phyloP scores from a whole-genome alignment of 2,329 filamentous ascomycete genomes.

The Hymenoscyphus occultus region DNA sequence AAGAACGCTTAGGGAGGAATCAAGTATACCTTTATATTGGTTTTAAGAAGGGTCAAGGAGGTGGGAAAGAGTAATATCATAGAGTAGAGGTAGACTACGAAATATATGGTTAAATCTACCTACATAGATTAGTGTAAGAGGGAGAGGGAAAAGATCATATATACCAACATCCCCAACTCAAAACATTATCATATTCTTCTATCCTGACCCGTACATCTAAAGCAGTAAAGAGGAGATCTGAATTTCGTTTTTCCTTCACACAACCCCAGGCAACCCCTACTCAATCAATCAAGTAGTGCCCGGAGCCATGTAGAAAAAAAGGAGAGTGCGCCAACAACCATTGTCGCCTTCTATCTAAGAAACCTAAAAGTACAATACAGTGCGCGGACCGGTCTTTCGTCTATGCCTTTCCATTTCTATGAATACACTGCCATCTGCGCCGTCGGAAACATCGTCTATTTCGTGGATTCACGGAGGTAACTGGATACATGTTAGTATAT shows the following conservation, averaged over 20 bases:
- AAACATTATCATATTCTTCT: neutral
- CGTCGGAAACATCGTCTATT: constrained; percentile 48
- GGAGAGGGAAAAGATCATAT: too few species aligned
- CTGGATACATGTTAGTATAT: constrained; percentile 39
- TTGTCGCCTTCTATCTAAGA: constrained; percentile 26
- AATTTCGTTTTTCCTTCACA: neutral
- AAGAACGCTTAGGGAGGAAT: too few species aligned
- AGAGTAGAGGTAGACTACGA: too few species aligned
- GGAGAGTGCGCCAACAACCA: neutral
- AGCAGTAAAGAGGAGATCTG: constrained; percentile 2
- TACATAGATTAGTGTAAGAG: too few species aligned
- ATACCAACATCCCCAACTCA: too few species aligned
- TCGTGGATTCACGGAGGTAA: constrained; percentile 67
- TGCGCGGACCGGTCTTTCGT: constrained; percentile 19
- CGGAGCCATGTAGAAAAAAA: constrained; percentile 1
- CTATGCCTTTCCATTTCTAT: constrained; percentile 25
- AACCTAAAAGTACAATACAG: constrained; percentile 29
- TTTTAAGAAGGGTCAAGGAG: too few species aligned
- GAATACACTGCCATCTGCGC: constrained; percentile 29
- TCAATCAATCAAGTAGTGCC: neutral
- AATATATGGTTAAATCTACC: too few species aligned
- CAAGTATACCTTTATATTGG: too few species aligned
- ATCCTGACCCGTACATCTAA: constrained; percentile 1
- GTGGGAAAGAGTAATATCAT: too few species aligned
- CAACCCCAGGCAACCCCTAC: neutral